Conservation (phyloP, 2,329 filamentous ascomycete species). For the Escovopsis weberi region DNA sequence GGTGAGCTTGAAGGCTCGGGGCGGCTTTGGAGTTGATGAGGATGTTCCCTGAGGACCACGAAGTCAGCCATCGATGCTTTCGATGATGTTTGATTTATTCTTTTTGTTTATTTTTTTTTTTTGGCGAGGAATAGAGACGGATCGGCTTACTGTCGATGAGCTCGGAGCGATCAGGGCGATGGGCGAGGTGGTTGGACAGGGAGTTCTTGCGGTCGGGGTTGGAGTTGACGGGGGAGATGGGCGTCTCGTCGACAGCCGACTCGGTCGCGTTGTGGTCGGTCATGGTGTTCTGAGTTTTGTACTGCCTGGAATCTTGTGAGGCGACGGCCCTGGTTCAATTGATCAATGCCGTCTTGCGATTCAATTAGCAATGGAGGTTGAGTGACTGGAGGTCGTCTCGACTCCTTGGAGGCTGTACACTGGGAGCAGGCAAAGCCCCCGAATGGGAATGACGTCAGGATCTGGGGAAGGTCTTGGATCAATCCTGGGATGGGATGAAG, state of each 20-base stretch:
- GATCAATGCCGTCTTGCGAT: neutral
- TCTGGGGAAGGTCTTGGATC: neutral
- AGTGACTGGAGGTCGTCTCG: neutral
- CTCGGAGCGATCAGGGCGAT: slow-evolving; percentile 60
- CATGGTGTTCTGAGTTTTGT: slow-evolving; percentile 7
- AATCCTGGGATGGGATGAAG: no score
- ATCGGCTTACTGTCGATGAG: slow-evolving; percentile 57
- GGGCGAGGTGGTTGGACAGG: slow-evolving; percentile 56
- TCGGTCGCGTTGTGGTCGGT: slow-evolving; percentile 13
- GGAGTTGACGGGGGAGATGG: slow-evolving; percentile 40
- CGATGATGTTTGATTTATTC: neutral
- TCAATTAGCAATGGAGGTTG: neutral
- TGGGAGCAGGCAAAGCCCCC: neutral
- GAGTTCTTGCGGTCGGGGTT: slow-evolving; percentile 47
- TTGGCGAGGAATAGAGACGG: neutral
- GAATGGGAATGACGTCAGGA: slow-evolving; percentile 4
- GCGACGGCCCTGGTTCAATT: neutral
- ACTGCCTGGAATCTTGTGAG: neutral
- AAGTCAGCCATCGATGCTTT: neutral
- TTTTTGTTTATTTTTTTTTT: neutral
- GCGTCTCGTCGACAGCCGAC: slow-evolving; percentile 31
- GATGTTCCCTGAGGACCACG: slow-evolving; percentile 54
- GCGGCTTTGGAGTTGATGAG: slow-evolving; percentile 66
- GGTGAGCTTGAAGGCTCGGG: slow-evolving; percentile 63
- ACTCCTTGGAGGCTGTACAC: slow-evolving; percentile 1